These are phyloP conservation scores for Juglanconis oblonga DNA, from an alignment of 2,329 filamentous ascomycete genomes.

Conservation along the genomic window DNA sequence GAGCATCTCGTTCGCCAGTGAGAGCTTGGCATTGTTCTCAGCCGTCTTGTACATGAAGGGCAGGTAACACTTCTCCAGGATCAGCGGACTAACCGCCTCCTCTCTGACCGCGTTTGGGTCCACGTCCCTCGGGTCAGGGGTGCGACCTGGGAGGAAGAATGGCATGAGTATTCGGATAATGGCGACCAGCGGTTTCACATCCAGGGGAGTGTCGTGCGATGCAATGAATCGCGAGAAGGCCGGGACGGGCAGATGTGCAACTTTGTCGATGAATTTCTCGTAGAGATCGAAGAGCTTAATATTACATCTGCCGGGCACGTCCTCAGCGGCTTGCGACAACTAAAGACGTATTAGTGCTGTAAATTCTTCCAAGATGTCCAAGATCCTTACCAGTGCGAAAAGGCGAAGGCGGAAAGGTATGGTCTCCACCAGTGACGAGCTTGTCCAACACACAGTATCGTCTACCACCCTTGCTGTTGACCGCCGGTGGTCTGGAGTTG, in stretches of 20 bases:
- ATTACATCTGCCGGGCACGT: constrained; percentile 39
- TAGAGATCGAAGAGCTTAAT: constrained; percentile 52
- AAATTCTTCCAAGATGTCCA: background rate
- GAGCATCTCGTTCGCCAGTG: constrained; percentile 64
- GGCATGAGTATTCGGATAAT: constrained; percentile 44
- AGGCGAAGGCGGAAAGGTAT: constrained; percentile 61
- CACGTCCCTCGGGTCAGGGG: constrained; percentile 39
- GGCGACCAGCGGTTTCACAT: constrained; percentile 38
- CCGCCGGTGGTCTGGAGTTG: constrained; percentile 39
- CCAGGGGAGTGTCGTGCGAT: constrained; percentile 34
- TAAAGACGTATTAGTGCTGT: constrained; percentile 20
- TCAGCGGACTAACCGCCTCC: constrained; percentile 39
- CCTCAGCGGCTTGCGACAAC: constrained; percentile 45
- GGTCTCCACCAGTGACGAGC: constrained; percentile 47
- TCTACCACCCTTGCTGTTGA: constrained; percentile 31
- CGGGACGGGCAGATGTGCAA: constrained; percentile 57
- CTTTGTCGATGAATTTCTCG: constrained; percentile 52
- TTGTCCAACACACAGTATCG: constrained; percentile 21
- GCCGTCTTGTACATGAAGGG: constrained; percentile 61
- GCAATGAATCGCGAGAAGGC: constrained; percentile 56
- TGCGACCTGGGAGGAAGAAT: constrained; percentile 40
- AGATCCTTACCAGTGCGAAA: constrained; percentile 48
- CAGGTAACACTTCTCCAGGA: constrained; percentile 60
- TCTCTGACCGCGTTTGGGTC: constrained; percentile 33
- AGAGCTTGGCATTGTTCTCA: constrained; percentile 71